Evolutionary conservation across 495 filamentous ascomycete genomes (phyloP), one percentile per base, ranked within the genome.

Genomic region (Sporormia fimetaria): DNA sequence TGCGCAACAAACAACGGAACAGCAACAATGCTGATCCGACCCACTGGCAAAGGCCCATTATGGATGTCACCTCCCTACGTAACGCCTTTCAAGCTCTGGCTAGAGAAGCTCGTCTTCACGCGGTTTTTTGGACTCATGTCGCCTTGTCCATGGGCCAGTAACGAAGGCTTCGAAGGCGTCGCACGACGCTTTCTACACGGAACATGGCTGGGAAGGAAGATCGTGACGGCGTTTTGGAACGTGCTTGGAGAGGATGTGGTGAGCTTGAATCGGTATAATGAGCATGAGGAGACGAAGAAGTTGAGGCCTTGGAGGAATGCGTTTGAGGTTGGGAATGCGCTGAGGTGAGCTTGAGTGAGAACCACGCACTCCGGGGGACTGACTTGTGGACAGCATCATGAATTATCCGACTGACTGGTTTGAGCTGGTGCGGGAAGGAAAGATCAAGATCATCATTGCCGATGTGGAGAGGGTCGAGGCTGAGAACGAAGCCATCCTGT

Each of bases 21-120:
- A 30, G 68, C 83, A 1, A 51, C 47, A 45, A 84, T 76, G 83
- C 63, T 93, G 23, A 86, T 94, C 44, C 72, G 86, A 41, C 73
- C 75, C 21, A 78, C 70, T 6, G 85, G 85, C 2, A 75, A 82
- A 54, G 85, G 83, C 0, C 78, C 81, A 0, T 50, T 52, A 4
- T 87, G 78, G 72, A 83, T 88, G 71, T 64, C 74, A 2, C 78
- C 77, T 1, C 58, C 78, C 4, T 69, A 72, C 35, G 68, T 80
- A 21, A 74, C 72, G 2, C 74, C 76, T 6, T 41, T 77, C 22
- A 71, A 71, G 44, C 64, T 57, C 10, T 73, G 69, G 65, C 54
- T 79, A 3, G 78, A 80, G 59, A 70, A 82, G 52, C 71, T 90
- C 16, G 73, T 81, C 20, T 74, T 68, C 5, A 79, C 71, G 0